Conservation (phyloP, 2,329 filamentous ascomycete species). For the Tolypocladium capitatum region DNA sequence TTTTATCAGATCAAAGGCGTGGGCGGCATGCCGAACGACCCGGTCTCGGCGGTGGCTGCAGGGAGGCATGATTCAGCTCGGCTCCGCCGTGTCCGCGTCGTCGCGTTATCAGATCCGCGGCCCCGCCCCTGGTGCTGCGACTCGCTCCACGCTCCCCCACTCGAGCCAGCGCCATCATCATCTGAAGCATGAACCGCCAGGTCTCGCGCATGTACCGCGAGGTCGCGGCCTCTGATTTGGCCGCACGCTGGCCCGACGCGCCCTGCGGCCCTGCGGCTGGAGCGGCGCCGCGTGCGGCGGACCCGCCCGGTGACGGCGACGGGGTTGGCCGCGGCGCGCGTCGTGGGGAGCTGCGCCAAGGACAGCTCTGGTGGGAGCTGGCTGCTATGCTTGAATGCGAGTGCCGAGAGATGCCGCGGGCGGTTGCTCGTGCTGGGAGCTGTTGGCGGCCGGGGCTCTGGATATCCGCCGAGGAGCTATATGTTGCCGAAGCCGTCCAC, state of each 20-base stretch:
- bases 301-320: not conserved
- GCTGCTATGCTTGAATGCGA: not conserved
- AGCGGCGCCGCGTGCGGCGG: not conserved
- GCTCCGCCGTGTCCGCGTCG: too few relatives aligned
- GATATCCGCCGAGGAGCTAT: not conserved
- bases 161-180: not conserved
- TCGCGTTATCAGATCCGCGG: slow-evolving; percentile 1
- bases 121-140: not conserved
- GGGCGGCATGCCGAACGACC: too few relatives aligned
- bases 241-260: not conserved
- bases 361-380: not conserved
- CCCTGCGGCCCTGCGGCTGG: not conserved
- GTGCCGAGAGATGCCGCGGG: not conserved
- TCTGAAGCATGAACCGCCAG: not conserved
- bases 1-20: not conserved
- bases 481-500: not conserved
- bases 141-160: not conserved
- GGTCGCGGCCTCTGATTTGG: not conserved
- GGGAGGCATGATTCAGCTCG: too few relatives aligned
- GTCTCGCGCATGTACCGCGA: not conserved
- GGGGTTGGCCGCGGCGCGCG: not conserved
- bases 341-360: not conserved
- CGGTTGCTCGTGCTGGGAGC: not conserved
- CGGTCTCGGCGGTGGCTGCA: too few relatives aligned
- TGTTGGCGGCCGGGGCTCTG: not conserved